A percentile compares a stretch with the other conserved stretches of the same genome.
Conservation (phyloP, 305 asterid genomes). For the Fraxinus xanthoxyloides region DNA sequence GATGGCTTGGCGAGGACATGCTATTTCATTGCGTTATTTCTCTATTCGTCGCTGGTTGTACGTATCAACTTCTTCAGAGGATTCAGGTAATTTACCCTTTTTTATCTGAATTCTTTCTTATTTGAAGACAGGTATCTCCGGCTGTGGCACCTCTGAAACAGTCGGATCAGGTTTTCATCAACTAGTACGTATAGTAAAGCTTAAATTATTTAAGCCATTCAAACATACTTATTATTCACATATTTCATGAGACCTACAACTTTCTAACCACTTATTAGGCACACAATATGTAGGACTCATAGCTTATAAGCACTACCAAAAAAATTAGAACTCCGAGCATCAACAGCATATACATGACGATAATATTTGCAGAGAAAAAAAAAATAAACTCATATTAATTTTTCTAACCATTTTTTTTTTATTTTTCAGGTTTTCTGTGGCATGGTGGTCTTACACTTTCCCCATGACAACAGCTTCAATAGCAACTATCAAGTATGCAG, state of each 20-base stretch:
- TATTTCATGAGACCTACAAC: background rate
- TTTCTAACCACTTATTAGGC: background rate
- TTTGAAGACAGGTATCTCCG: background rate
- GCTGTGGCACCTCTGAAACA: background rate
- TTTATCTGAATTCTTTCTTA: background rate
- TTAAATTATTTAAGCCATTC: background rate
- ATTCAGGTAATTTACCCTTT: constrained; percentile 53
- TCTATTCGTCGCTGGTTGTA: constrained; percentile 68
- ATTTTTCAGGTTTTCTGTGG: constrained; percentile 71
- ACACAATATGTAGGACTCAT: background rate
- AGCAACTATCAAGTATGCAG: constrained; percentile 90
- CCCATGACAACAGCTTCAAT: constrained; percentile 94
- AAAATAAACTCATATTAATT: background rate
- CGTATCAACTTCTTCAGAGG: constrained; percentile 90
- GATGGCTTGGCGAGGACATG: constrained; percentile 83
- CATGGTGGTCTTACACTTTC: constrained; percentile 98
- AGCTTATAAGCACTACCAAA: background rate
- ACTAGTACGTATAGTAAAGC: background rate
- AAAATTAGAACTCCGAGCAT: background rate
- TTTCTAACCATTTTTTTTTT: background rate
- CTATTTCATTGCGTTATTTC: constrained; percentile 81
- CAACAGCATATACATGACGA: background rate
- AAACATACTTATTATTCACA: background rate
- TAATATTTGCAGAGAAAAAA: background rate
- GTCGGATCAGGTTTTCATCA: background rate